Conservation (phyloP, 2,329 filamentous ascomycete species). For the Hypocrella siamensis region DNA sequence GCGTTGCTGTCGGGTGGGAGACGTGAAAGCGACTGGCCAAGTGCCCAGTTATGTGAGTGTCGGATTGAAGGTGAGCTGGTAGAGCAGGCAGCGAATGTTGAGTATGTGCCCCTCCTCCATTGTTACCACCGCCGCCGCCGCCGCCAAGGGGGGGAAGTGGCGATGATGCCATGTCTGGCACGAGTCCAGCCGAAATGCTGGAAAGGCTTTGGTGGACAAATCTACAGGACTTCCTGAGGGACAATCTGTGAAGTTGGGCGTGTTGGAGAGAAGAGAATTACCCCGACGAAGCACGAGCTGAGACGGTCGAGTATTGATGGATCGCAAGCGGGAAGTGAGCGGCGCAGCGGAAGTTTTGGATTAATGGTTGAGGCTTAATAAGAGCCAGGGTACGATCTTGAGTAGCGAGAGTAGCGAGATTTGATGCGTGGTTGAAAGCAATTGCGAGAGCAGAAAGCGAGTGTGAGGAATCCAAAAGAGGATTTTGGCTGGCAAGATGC, state of each 20-base stretch:
- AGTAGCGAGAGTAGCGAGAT: no score
- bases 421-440: no score
- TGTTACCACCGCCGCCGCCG: no score
- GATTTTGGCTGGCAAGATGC: background rate
- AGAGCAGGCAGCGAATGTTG: conserved; percentile 80
- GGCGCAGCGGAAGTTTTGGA: no score
- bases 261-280: no score
- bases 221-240: no score
- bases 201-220: background rate
- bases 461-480: conserved; percentile 1
- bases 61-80: conserved; percentile 66
- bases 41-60: conserved; percentile 67
- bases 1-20: conserved; percentile 67
- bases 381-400: no score
- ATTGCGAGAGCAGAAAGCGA: no score
- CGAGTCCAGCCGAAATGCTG: conserved; percentile 5
- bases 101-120: conserved; percentile 54
- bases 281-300: no score
- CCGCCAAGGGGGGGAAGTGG: conserved; percentile 32
- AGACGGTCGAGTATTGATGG: background rate
- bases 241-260: no score
- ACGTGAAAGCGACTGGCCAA: conserved; percentile 86
- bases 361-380: no score
- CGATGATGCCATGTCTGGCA: conserved; percentile 44
- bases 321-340: no score